Percentiles rank a stretch among this genome's conserved stretches.
Conservation (phyloP, 2,329 filamentous ascomycete species). For the Aspergillus piperis region DNA sequence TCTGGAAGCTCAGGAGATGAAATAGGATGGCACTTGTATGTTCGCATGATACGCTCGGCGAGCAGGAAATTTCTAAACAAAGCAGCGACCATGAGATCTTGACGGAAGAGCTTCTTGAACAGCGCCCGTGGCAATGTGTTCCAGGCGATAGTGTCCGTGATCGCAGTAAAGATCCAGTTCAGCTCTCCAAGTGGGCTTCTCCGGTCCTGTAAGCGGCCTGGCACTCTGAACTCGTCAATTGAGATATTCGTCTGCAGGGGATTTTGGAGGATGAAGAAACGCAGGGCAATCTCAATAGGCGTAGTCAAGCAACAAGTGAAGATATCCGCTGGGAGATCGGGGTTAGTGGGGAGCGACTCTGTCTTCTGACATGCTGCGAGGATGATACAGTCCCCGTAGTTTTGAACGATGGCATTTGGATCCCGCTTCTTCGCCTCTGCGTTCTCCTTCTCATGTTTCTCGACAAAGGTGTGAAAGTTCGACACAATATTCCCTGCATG, state of each 20-base stretch:
- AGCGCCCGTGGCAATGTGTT: slow-evolving; percentile 85
- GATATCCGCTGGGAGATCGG: slow-evolving; percentile 85
- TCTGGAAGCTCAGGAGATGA: slow-evolving; percentile 90
- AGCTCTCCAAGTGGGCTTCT: slow-evolving; percentile 92
- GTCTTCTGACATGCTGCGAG: slow-evolving; percentile 87
- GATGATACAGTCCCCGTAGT: slow-evolving; percentile 85
- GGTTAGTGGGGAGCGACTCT: slow-evolving; percentile 93
- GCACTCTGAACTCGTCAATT: slow-evolving; percentile 82
- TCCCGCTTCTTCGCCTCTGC: slow-evolving; percentile 73
- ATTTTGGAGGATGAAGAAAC: slow-evolving; percentile 95
- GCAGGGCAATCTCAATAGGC: slow-evolving; percentile 94
- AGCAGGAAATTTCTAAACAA: slow-evolving; percentile 95
- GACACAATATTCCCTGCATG: slow-evolving; percentile 93
- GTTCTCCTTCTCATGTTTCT: slow-evolving; percentile 92
- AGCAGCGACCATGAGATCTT: slow-evolving; percentile 98
- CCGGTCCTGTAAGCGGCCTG: slow-evolving; percentile 87
- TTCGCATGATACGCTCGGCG: slow-evolving; percentile 91
- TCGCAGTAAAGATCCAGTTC: slow-evolving; percentile 99
- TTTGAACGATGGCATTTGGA: slow-evolving; percentile 62
- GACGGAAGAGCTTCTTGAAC: slow-evolving; percentile 95
- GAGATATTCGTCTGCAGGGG: slow-evolving; percentile 68
- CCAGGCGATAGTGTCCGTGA: slow-evolving; percentile 98
- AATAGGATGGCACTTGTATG: slow-evolving; percentile 92
- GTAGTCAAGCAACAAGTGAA: slow-evolving; percentile 96
- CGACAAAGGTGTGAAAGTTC: slow-evolving; percentile 91